Evolutionary conservation across 2,329 filamentous ascomycete species (phyloP), one percentile per base, ranked within the genome.

Genomic region (Pestalotiopsis sp.): DNA sequence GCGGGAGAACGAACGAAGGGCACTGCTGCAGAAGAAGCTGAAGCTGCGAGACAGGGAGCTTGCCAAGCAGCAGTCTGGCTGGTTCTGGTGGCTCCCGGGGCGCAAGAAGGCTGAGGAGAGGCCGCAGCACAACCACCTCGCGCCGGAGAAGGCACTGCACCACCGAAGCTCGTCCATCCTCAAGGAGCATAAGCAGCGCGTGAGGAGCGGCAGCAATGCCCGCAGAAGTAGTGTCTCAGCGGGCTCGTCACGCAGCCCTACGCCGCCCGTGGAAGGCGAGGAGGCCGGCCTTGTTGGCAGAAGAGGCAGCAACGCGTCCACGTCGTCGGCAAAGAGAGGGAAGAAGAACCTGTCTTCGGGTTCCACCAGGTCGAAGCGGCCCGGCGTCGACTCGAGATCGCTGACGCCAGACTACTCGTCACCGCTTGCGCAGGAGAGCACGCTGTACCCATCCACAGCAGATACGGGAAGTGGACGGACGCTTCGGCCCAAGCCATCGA

Each of bases 71-170:
- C 85, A 91, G 70, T 90, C 91, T 65, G 88, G 91, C 25, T 93
- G 91, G 90, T 83, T 97, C 45, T 97, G 94, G 94, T 97, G 95
- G 92, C 88, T 93, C 1, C 92, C 93, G 0, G 93, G 92, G 86
- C 83, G 87, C 41, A 87, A 84, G 31, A 82, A 81, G 73, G 66
- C 66, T 6, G 72, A 75, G 63, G 75, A 76, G 14, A 74, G 74
- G 70, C 52, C 64, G n/a, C 76, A 74, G 4, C 65, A 23, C 11
- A 39, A 67, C 2, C 38, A 63, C 14, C 72, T 62, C 2, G 76
- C 76, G 25, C 60, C 68, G 6, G 81, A 85, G 66, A 85, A 82
- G 75, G 70, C 64, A 20, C 75, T 76, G 12, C 81, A 81, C 61
- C 81, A 80, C 25, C 84, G 83, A 3, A 80, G 83, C 52, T 76